phyloP scores from a whole-genome alignment of 2,329 filamentous ascomycete genomes.

The Verticillium nonalfalfae region DNA sequence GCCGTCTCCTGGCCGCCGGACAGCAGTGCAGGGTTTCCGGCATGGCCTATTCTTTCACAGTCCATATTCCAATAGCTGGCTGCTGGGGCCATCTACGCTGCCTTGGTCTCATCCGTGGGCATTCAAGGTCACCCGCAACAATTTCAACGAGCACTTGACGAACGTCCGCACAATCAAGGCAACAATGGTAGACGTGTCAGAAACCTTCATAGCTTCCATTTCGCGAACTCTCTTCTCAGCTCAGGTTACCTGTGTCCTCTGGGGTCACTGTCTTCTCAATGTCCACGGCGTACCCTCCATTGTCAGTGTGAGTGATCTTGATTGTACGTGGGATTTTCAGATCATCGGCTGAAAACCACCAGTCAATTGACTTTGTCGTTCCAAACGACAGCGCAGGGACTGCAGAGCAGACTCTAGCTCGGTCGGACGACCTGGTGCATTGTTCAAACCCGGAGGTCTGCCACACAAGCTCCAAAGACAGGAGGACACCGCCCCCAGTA shows the following conservation, averaged over 20 bases:
- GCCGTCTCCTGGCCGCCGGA: too few relatives aligned
- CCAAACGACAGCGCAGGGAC: not conserved
- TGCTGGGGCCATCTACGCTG: too few relatives aligned
- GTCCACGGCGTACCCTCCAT: slow-evolving; percentile 16
- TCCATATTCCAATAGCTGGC: too few relatives aligned
- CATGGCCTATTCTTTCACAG: too few relatives aligned
- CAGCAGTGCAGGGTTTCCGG: too few relatives aligned
- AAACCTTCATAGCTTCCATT: slow-evolving; percentile 10
- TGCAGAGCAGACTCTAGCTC: not conserved
- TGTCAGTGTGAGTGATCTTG: slow-evolving; percentile 8
- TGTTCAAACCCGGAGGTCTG: not conserved
- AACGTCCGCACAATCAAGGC: too few relatives aligned
- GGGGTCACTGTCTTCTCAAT: slow-evolving; percentile 15
- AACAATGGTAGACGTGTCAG: not conserved
- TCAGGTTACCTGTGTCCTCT: slow-evolving; percentile 14
- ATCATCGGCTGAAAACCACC: not conserved
- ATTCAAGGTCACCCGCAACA: too few relatives aligned
- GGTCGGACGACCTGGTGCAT: not conserved
- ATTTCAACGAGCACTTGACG: too few relatives aligned
- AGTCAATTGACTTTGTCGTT: not conserved
- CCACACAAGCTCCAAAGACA: not conserved
- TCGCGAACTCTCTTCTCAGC: slow-evolving; percentile 11
- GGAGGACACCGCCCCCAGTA: not conserved
- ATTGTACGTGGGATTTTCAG: not conserved
- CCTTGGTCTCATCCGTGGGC: too few relatives aligned